Evolutionary conservation across 2,329 filamentous ascomycete genomes (phyloP).

Genomic region (Myotisia sp.): DNA sequence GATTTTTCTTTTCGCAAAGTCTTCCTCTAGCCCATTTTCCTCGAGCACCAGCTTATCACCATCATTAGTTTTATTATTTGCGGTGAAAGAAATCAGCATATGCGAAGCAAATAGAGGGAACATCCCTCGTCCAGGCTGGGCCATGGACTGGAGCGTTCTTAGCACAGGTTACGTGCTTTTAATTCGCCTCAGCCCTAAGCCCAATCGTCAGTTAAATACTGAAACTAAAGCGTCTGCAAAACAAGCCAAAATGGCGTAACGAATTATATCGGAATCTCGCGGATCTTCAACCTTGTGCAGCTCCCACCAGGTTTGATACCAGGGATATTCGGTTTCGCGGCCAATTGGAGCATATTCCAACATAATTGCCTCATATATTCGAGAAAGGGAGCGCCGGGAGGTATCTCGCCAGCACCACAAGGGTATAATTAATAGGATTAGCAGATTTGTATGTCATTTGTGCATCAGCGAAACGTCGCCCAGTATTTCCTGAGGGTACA

Average conservation of each 20-base stretch:
- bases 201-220: conserved; percentile 18
- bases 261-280: conserved; percentile 16
- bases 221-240: conserved; percentile 16
- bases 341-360: conserved; percentile 14
- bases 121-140: conserved; percentile 14
- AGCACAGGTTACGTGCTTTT: conserved; percentile 12
- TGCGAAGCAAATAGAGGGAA: conserved; percentile 10
- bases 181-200: conserved; percentile 14
- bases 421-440: conserved; percentile 11
- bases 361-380: conserved; percentile 16
- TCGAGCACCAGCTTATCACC: conserved; percentile 11
- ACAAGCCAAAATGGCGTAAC: conserved; percentile 19
- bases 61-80: conserved; percentile 7
- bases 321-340: conserved; percentile 18
- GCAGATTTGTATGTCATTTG: conserved; percentile 5
- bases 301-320: conserved; percentile 15
- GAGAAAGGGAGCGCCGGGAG: conserved; percentile 16
- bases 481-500: conserved; percentile 8
- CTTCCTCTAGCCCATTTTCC: conserved; percentile 10
- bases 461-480: conserved; percentile 8
- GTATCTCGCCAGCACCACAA: conserved; percentile 17
- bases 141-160: conserved; percentile 10
- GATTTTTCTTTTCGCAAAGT: conserved; percentile 13
- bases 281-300: conserved; percentile 17
- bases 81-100: conserved; percentile 4